Conservation (phyloP, 2,329 filamentous ascomycete species). For the Fusarium fracticaudum region DNA sequence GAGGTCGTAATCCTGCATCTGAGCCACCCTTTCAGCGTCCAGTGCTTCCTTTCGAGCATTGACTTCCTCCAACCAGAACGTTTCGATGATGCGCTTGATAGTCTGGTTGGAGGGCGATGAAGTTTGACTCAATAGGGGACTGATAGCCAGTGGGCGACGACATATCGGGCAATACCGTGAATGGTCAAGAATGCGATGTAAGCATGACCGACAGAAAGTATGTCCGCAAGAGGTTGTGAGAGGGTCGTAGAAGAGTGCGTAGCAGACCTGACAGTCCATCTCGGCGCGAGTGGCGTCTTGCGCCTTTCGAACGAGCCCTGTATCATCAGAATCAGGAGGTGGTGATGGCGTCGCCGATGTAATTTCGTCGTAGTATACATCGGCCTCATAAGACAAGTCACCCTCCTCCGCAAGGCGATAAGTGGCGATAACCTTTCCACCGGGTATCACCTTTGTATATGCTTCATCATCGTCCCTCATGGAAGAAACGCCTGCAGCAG, state of each 20-base stretch:
- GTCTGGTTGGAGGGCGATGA: conserved; percentile 67
- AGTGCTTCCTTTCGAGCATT: conserved; percentile 65
- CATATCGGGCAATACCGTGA: conserved; percentile 84
- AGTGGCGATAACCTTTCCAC: conserved; percentile 71
- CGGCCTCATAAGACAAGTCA: conserved; percentile 64
- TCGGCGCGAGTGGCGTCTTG: conserved; percentile 72
- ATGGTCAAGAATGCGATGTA: conserved; percentile 80
- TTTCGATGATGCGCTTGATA: conserved; percentile 69
- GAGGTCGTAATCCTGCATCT: conserved; percentile 66
- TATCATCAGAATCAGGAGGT: conserved; percentile 44
- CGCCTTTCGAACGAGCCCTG: conserved; percentile 60
- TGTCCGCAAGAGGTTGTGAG: conserved; percentile 88
- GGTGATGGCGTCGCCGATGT: conserved; percentile 23
- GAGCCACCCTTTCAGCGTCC: conserved; percentile 65
- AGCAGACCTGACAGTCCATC: conserved; percentile 90
- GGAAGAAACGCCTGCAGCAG: conserved; percentile 53
- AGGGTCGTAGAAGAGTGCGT: conserved; percentile 81
- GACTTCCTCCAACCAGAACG: conserved; percentile 76
- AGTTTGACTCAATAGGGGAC: conserved; percentile 53
- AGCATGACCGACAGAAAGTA: conserved; percentile 85
- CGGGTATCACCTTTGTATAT: conserved; percentile 54
- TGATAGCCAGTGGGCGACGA: conserved; percentile 68
- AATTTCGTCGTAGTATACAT: conserved; percentile 59
- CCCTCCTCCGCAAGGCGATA: conserved; percentile 73
- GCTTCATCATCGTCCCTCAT: conserved; percentile 47